A percentile compares a stretch with the other conserved stretches of the same genome.
These are phyloP conservation scores for Mortierella sp. DNA, from an alignment of 371 early-diverging fungal species.

Conservation along the genomic window DNA sequence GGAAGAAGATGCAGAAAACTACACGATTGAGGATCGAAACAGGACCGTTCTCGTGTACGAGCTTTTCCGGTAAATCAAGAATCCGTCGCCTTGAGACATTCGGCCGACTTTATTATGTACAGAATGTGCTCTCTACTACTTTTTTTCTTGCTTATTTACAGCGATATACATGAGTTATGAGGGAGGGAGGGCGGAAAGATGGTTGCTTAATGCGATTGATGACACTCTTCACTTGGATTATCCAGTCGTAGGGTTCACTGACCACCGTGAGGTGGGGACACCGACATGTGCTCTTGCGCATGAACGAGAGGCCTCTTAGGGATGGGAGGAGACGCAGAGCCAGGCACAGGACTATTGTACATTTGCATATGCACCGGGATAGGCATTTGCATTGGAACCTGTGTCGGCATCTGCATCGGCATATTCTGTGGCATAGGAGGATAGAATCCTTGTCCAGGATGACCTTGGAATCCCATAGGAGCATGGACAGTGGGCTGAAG, in stretches of 20 bases:
- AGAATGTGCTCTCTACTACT: too few relatives aligned
- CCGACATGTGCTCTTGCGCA: too few relatives aligned
- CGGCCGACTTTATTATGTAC: too few relatives aligned
- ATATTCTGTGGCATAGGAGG: constrained; percentile 16
- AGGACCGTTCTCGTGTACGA: constrained; percentile 46
- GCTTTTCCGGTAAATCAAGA: constrained; percentile 11
- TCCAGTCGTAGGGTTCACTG: too few relatives aligned
- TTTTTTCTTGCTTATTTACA: too few relatives aligned
- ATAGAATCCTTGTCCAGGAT: constrained; percentile 9
- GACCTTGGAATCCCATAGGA: neutral
- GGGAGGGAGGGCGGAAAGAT: too few relatives aligned
- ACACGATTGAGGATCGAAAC: constrained; percentile 40
- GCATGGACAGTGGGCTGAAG: neutral
- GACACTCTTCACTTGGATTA: too few relatives aligned
- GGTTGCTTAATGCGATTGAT: too few relatives aligned
- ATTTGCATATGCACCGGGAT: neutral
- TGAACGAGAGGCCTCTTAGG: too few relatives aligned
- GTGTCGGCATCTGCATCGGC: constrained; percentile 6
- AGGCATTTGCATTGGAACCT: neutral
- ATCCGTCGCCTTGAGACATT: too few relatives aligned
- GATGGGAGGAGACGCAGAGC: constrained; percentile 19
- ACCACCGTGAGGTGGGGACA: too few relatives aligned
- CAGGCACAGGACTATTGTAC: neutral
- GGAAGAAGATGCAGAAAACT: constrained; percentile 31
- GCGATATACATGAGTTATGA: too few relatives aligned